Conservation (phyloP, 192 early-diverging fungal genomes). For the Pecoramyces ruminantium region DNA sequence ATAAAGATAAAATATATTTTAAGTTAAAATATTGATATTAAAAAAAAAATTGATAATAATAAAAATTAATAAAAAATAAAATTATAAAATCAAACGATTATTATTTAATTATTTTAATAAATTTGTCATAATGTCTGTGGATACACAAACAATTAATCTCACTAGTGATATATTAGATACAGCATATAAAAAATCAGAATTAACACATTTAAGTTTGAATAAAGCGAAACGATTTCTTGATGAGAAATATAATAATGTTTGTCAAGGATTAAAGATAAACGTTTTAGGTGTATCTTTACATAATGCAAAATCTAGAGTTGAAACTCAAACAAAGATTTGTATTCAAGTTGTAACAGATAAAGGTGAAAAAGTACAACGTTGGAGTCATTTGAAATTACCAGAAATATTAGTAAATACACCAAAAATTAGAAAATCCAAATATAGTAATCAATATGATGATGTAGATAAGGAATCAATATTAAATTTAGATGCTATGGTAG, state of each 20-base stretch:
- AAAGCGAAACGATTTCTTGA: not conserved
- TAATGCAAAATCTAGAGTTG: slow-evolving; percentile 61
- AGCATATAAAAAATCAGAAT: not conserved
- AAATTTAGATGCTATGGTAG: slow-evolving; percentile 62
- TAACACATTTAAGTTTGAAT: not conserved
- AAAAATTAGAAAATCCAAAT: slow-evolving; percentile 21
- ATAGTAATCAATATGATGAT: slow-evolving; percentile 12
- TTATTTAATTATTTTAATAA: no score
- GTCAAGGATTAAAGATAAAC: not conserved
- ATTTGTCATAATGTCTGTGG: not conserved
- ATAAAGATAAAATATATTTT: no score
- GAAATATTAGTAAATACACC: slow-evolving; percentile 60
- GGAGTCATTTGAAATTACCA: slow-evolving; percentile 71
- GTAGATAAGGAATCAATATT: slow-evolving; percentile 24
- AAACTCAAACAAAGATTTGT: slow-evolving; percentile 87
- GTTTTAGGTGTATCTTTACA: slow-evolving; percentile 1
- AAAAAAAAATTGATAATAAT: no score
- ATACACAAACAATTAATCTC: not conserved
- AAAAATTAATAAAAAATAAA: no score
- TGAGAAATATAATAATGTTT: not conserved
- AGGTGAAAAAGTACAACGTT: slow-evolving; percentile 53
- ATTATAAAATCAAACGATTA: no score
- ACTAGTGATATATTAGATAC: not conserved
- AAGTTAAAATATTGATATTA: no score
- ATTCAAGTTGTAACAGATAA: slow-evolving; percentile 55